Conservation (phyloP, 345 rosid genomes). For the Murraya paniculata region DNA sequence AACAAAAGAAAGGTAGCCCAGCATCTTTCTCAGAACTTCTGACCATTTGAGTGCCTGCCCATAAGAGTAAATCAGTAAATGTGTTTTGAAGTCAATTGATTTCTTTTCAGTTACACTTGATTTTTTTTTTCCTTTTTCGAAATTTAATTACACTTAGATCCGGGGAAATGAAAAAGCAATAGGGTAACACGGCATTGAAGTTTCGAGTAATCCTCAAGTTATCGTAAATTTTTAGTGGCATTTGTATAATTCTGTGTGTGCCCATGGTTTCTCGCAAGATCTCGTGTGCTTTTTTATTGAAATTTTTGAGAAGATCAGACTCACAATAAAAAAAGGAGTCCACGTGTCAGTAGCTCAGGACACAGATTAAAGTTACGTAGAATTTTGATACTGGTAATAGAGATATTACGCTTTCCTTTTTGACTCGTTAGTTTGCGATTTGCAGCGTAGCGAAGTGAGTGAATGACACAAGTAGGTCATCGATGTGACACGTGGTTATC, state of each 20-base stretch:
- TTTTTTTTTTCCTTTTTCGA: too few relatives aligned
- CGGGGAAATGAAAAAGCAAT: background rate
- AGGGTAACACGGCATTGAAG: background rate
- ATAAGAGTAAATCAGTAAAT: background rate
- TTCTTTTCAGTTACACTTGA: too few relatives aligned
- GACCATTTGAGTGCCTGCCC: background rate
- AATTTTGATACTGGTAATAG: background rate
- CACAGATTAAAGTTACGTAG: background rate
- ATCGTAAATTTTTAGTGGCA: background rate
- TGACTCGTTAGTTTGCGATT: background rate
- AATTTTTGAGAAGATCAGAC: background rate
- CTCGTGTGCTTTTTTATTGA: too few relatives aligned
- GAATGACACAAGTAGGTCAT: background rate
- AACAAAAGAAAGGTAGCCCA: background rate
- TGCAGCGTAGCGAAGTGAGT: background rate
- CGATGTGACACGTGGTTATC: background rate
- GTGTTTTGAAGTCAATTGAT: background rate
- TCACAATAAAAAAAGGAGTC: background rate
- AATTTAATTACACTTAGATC: background rate
- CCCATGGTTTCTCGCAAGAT: constrained; percentile 5
- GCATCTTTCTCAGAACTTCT: too few relatives aligned
- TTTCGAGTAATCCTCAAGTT: constrained; percentile 3
- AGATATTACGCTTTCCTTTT: too few relatives aligned
- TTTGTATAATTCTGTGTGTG: background rate
- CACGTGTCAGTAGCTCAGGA: background rate